Conservation (phyloP, 1,284 basidiomycete species). For the Ceratobasidium theobromae region DNA sequence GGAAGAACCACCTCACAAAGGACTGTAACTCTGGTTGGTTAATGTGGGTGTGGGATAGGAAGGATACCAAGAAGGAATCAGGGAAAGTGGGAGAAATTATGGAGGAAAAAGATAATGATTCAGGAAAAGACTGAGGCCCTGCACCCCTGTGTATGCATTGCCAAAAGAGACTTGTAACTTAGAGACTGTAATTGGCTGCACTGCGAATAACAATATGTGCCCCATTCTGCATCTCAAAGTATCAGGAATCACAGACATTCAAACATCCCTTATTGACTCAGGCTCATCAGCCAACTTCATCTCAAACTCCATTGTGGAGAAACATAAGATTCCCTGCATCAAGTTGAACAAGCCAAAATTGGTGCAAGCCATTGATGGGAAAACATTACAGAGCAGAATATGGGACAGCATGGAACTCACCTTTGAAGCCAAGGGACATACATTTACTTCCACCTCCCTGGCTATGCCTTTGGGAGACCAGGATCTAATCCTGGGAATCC, state of each 20-base stretch:
- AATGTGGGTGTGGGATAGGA: no score
- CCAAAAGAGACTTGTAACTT: no score
- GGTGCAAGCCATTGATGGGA: background rate
- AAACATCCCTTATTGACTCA: background rate
- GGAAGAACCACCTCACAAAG: background rate
- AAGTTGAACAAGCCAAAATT: background rate
- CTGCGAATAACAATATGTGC: background rate
- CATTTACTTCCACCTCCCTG: background rate
- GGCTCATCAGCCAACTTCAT: background rate
- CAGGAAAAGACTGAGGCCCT: no score
- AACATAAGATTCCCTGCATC: background rate
- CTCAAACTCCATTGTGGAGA: background rate
- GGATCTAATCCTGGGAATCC: constrained; percentile 31
- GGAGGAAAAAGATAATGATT: no score
- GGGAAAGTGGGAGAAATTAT: no score
- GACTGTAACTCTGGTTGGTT: background rate
- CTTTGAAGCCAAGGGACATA: background rate
- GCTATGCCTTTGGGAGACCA: background rate
- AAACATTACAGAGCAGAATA: background rate
- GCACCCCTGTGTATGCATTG: no score
- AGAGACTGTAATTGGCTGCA: no score
- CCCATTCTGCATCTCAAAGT: background rate
- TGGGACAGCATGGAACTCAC: no score
- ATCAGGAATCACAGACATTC: background rate
- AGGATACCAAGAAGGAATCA: no score